A percentile compares a stretch with the other conserved stretches of the same genome.
Evolutionary conservation across 345 rosid species (phyloP).

Genomic region (Draba incana): DNA sequence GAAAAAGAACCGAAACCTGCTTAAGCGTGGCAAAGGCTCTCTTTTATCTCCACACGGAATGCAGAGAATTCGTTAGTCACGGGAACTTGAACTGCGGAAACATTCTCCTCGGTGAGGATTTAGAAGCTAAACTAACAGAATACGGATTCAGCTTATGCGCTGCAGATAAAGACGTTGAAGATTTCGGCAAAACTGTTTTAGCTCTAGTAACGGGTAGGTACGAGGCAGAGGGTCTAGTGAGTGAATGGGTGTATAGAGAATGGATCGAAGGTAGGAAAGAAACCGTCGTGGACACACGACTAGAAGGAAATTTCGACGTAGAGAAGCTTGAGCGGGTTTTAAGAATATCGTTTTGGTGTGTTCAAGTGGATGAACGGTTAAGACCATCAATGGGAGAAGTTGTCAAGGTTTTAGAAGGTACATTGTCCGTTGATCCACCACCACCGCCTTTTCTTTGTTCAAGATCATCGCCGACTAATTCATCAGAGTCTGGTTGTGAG

Average conservation of each 20-base stretch:
- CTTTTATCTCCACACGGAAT: slow-evolving; percentile 69
- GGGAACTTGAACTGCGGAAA: slow-evolving; percentile 75
- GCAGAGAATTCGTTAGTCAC: slow-evolving; percentile 78
- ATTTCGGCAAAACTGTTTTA: slow-evolving; percentile 65
- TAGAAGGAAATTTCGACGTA: slow-evolving; percentile 46
- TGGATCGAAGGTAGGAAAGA: slow-evolving; percentile 59
- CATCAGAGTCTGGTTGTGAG: slow-evolving; percentile 43
- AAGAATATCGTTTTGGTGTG: slow-evolving; percentile 81
- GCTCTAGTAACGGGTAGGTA: slow-evolving; percentile 53
- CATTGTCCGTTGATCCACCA: slow-evolving; percentile 69
- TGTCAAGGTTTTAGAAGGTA: slow-evolving; percentile 81
- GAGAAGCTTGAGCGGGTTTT: slow-evolving; percentile 65
- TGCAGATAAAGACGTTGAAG: slow-evolving; percentile 72
- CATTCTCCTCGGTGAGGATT: slow-evolving; percentile 61
- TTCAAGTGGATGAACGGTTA: slow-evolving; percentile 61
- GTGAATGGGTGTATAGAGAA: slow-evolving; percentile 57
- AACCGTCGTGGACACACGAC: slow-evolving; percentile 51
- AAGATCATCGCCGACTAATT: slow-evolving; percentile 40
- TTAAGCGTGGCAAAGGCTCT: slow-evolving; percentile 67
- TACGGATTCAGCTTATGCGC: slow-evolving; percentile 60
- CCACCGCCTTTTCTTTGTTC: slow-evolving; percentile 58
- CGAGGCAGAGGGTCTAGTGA: slow-evolving; percentile 43
- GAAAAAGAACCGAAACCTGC: slow-evolving; percentile 62
- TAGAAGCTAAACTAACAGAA: slow-evolving; percentile 68
- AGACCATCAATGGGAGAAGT: slow-evolving; percentile 86